These are phyloP conservation scores for Vigna hirtella DNA, from an alignment of 306 rosid genomes.

Conservation along the genomic window DNA sequence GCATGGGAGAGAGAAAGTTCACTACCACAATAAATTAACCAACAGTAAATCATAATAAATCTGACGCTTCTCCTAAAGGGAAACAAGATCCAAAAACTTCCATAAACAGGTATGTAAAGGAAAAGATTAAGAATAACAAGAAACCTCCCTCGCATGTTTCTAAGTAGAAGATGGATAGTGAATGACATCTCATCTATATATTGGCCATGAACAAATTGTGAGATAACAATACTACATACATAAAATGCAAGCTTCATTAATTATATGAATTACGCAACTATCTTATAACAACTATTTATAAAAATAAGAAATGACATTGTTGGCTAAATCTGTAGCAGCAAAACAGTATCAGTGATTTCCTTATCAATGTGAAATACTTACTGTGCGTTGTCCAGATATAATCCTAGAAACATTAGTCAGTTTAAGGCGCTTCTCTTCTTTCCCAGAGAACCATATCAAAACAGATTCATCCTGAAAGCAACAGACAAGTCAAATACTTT, in stretches of 20 bases:
- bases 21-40: slow-evolving; percentile 22
- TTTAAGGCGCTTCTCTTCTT: slow-evolving; percentile 94
- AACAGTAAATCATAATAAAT: slow-evolving; percentile 14
- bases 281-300: slow-evolving; percentile 10
- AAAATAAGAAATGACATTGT: slow-evolving; percentile 13
- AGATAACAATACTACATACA: slow-evolving; percentile 25
- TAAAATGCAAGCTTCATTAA: slow-evolving; percentile 29
- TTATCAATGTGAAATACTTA: slow-evolving; percentile 53
- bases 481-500: slow-evolving; percentile 39
- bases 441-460: slow-evolving; percentile 98
- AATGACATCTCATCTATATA: slow-evolving; percentile 4
- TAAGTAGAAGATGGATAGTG: slow-evolving; percentile 5
- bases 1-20: neutral
- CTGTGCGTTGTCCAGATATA: slow-evolving; percentile 98
- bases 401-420: slow-evolving; percentile 92
- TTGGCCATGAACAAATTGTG: slow-evolving; percentile 12
- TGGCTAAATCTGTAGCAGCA: slow-evolving; percentile 40
- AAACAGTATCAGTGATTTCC: slow-evolving; percentile 36
- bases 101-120: slow-evolving; percentile 19
- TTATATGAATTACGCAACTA: slow-evolving; percentile 26
- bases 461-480: slow-evolving; percentile 91
- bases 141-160: slow-evolving; percentile 37
- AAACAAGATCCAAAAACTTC: slow-evolving; percentile 24
- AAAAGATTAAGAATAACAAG: slow-evolving; percentile 29
- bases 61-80: neutral